A percentile compares a stretch with the other conserved stretches of the same genome.
These are phyloP conservation scores for Quercus dentata DNA, from an alignment of 306 rosid genomes.

Conservation along the genomic window DNA sequence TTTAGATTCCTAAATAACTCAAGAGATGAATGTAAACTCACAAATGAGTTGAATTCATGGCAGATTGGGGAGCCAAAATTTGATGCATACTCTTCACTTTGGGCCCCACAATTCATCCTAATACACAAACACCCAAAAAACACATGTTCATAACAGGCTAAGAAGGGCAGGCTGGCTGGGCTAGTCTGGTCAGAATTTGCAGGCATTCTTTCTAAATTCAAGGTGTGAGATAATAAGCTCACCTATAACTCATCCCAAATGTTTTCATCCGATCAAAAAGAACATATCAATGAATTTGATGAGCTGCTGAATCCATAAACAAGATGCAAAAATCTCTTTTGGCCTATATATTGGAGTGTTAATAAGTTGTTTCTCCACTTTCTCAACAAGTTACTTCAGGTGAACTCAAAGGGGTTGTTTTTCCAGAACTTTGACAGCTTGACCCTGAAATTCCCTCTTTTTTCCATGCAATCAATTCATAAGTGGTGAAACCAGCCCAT, in stretches of 20 bases:
- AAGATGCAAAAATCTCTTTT: neutral
- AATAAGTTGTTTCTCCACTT: neutral
- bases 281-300: neutral
- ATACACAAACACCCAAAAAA: neutral
- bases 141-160: neutral
- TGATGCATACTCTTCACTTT: neutral
- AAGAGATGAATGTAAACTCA: too few relatives aligned
- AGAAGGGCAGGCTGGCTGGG: neutral
- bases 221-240: neutral
- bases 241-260: neutral
- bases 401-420: neutral
- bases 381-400: neutral
- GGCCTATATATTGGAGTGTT: neutral
- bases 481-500: neutral
- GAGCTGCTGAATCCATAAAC: neutral
- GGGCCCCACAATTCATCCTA: neutral
- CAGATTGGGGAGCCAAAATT: neutral
- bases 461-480: neutral
- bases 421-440: neutral
- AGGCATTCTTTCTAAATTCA: neutral
- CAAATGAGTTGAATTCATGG: neutral
- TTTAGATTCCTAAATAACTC: neutral
- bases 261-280: neutral
- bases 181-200: neutral
- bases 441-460: neutral